Percentiles rank a stretch among this genome's conserved stretches.
Evolutionary conservation across 2,329 filamentous ascomycete species (phyloP).

Genomic region (Ilyonectria destructans): DNA sequence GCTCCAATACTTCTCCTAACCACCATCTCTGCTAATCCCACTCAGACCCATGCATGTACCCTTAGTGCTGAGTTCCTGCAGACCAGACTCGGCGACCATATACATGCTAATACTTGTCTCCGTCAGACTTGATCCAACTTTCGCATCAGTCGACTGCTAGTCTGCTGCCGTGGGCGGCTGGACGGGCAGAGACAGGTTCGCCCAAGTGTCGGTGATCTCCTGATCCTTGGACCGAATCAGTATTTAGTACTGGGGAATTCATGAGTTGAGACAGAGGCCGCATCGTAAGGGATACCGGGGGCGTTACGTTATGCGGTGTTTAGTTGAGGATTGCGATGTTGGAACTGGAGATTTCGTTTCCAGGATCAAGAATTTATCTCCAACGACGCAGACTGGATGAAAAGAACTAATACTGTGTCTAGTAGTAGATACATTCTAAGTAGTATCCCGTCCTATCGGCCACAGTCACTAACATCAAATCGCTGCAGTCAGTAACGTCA

Average conservation of each 20-base stretch:
- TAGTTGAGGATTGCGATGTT: too few relatives aligned
- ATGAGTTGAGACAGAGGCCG: too few relatives aligned
- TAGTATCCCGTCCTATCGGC: too few relatives aligned
- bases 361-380: too few relatives aligned
- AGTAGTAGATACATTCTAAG: too few relatives aligned
- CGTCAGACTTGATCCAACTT: conserved; percentile 75
- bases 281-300: too few relatives aligned
- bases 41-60: conserved; percentile 70
- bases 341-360: too few relatives aligned
- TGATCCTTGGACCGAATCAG: conserved; percentile 72
- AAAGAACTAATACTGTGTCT: too few relatives aligned
- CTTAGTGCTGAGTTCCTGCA: conserved; percentile 74
- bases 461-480: too few relatives aligned
- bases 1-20: conserved; percentile 31
- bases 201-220: conserved; percentile 77
- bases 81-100: conserved; percentile 64
- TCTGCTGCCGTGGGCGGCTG: conserved; percentile 84
- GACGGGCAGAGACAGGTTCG: conserved; percentile 86
- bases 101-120: conserved; percentile 69
- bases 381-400: too few relatives aligned
- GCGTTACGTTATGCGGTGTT: too few relatives aligned
- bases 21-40: conserved; percentile 74
- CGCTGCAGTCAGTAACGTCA: too few relatives aligned
- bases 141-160: conserved; percentile 81
- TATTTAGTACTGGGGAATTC: conserved; percentile 13